A percentile compares a stretch with the other conserved stretches of the same genome.
phyloP scores from a whole-genome alignment of 23 red algal genomes.

The Cyanidiococcus yangmingshanensis region DNA sequence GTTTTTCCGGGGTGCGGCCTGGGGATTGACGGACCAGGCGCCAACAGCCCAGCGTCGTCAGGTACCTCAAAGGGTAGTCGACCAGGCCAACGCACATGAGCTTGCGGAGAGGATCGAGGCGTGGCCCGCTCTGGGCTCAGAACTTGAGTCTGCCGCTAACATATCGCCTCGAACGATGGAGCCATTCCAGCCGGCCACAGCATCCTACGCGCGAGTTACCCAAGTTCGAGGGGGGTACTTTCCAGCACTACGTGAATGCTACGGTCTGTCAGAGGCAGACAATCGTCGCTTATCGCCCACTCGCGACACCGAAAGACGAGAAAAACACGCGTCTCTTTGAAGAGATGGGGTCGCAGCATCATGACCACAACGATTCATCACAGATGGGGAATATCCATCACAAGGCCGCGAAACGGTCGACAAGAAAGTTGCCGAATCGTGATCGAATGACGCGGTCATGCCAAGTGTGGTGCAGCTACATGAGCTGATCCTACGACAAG shows the following conservation, averaged over 20 bases:
- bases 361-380: too few species aligned
- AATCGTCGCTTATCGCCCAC: too few species aligned
- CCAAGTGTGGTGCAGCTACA: too few species aligned
- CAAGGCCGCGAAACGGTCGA: too few species aligned
- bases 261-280: too few species aligned
- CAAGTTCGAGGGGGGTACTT: conserved; percentile 5
- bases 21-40: neutral
- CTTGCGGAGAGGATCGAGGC: neutral
- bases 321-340: too few species aligned
- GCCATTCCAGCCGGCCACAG: neutral
- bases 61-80: neutral
- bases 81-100: neutral
- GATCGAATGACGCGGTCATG: too few species aligned
- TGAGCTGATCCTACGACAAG: too few species aligned
- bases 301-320: too few species aligned
- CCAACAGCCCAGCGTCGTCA: neutral
- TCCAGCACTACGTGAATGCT: neutral
- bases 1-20: neutral
- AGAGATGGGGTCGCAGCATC: too few species aligned
- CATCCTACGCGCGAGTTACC: neutral
- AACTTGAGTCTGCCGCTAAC: neutral
- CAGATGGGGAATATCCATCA: too few species aligned
- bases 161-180: neutral
- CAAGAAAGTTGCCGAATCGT: too few species aligned
- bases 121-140: neutral